Base-by-base conservation (phyloP, 345 rosid species). In the Reutealis trisperma region DNA sequence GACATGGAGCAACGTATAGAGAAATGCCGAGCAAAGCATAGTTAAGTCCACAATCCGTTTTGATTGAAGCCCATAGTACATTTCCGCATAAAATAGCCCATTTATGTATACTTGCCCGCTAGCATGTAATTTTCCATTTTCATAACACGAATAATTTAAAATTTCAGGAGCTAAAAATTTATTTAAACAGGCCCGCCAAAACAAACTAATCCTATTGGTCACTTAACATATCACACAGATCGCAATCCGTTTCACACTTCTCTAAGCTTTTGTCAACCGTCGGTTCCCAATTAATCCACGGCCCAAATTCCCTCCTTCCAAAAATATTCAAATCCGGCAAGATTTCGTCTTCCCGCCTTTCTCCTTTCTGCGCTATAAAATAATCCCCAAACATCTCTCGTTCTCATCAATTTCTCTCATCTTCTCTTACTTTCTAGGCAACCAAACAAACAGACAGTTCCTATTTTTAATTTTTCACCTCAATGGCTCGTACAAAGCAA, bases 401-500 rank as follows among this genome's bases (percentile, higher is more conserved):
- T 4, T 15, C 9, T 18, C 22, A 25, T 5, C 63, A 7, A 54
- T 5, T 54, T 54, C 6, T 54, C n/a, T 54, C n/a, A 42, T 9
- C 47, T 30, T 30, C 74, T 22, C 15, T 11, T 22, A 0, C 16
- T 8, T 45, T 47, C 19, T 60, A 11, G 0, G 19, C 25, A 37
- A 37, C 41, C 41, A n/a, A 0, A 6, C 37, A 14, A 60, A n/a
- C 42, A 70, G 22, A 62, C 58, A 3, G 9, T 6, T 22, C 8
- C 1, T 37, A 37, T 37, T 37, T 37, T 63, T 27, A n/a, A n/a
- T 27, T 27, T 63, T 30, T 8, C 9, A 15, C 9, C 14, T 4
- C 22, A 30, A 75, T 77, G 80, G 80, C 80, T 61, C 75, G 80
- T 16, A 77, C 80, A 1, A 77, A 77, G 52, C 80, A 77, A 70